Conservation (phyloP, 2,329 filamentous ascomycete genomes). For the Colletotrichum gloeosporioides region DNA sequence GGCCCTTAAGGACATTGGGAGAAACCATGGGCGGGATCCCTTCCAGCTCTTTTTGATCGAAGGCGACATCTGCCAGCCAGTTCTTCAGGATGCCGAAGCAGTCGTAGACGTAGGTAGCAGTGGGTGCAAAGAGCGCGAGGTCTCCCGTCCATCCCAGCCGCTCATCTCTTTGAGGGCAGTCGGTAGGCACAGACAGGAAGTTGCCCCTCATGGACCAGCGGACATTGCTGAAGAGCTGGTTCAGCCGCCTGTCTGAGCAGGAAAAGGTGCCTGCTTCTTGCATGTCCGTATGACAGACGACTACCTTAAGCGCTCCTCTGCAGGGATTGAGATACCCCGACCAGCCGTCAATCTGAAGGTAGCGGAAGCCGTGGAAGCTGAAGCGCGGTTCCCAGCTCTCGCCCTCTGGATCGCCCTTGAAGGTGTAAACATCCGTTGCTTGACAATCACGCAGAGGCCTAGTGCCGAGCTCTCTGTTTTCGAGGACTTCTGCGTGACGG, state of each 20-base stretch:
- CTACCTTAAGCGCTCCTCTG: background rate
- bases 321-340: background rate
- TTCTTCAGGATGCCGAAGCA: constrained; percentile 1
- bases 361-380: constrained; percentile 58
- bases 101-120: constrained; percentile 1
- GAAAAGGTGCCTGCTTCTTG: background rate
- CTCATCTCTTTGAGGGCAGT: constrained; percentile 21
- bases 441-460: constrained; percentile 41
- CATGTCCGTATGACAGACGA: constrained; percentile 19
- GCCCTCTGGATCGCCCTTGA: constrained; percentile 23
- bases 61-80: constrained; percentile 14
- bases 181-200: constrained; percentile 17
- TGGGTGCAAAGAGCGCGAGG: constrained; percentile 8
- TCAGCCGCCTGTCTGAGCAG: constrained; percentile 3
- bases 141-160: constrained; percentile 12
- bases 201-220: constrained; percentile 17
- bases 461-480: constrained; percentile 42
- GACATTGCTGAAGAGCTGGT: constrained; percentile 5
- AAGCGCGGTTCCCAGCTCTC: constrained; percentile 48
- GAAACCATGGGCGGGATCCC: constrained; percentile 37
- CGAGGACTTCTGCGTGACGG: constrained; percentile 47
- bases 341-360: constrained; percentile 48
- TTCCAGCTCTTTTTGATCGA: constrained; percentile 35
- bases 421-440: constrained; percentile 37
- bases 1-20: constrained; percentile 26